phyloP scores from a whole-genome alignment of 2,329 filamentous ascomycete species.

The Xylariaceae sp. region DNA sequence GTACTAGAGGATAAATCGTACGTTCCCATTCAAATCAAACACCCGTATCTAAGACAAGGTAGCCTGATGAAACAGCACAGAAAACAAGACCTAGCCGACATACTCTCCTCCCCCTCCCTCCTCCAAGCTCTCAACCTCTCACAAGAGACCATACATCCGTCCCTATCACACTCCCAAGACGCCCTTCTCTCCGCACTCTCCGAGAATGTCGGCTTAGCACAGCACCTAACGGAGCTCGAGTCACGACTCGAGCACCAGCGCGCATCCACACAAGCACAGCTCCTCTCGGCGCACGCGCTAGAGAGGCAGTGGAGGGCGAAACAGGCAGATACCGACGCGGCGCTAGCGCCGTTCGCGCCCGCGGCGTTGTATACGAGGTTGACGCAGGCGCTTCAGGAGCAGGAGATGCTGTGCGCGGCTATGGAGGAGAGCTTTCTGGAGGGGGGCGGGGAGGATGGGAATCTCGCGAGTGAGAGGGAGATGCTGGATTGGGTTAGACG shows the following conservation, averaged over 20 bases:
- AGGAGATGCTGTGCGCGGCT: slow-evolving; percentile 73
- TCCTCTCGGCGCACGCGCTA: slow-evolving; percentile 77
- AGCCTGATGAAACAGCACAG: slow-evolving; percentile 39
- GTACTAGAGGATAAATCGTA: slow-evolving; percentile 79
- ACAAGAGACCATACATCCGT: slow-evolving; percentile 65
- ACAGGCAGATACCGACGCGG: slow-evolving; percentile 83
- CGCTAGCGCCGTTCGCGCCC: slow-evolving; percentile 79
- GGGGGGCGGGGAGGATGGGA: slow-evolving; percentile 37
- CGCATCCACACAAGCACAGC: slow-evolving; percentile 69
- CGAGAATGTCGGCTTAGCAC: slow-evolving; percentile 68
- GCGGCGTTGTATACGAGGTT: slow-evolving; percentile 82
- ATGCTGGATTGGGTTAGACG: slow-evolving; percentile 78
- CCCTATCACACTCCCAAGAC: slow-evolving; percentile 61
- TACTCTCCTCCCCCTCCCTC: slow-evolving; percentile 61
- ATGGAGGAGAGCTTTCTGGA: slow-evolving; percentile 93
- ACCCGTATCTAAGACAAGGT: not conserved
- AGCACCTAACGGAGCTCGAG: slow-evolving; percentile 59
- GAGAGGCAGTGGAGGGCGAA: slow-evolving; percentile 91
- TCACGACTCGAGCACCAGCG: slow-evolving; percentile 56
- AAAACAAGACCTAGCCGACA: slow-evolving; percentile 71
- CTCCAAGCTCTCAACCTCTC: slow-evolving; percentile 72
- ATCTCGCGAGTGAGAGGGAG: slow-evolving; percentile 71
- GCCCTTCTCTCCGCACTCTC: slow-evolving; percentile 62
- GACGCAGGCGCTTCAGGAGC: slow-evolving; percentile 72
- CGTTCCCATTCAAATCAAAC: too few relatives aligned